Evolutionary conservation across 352 stramenopile genomes (phyloP).

Genomic region (Phytophthora colocasiae): DNA sequence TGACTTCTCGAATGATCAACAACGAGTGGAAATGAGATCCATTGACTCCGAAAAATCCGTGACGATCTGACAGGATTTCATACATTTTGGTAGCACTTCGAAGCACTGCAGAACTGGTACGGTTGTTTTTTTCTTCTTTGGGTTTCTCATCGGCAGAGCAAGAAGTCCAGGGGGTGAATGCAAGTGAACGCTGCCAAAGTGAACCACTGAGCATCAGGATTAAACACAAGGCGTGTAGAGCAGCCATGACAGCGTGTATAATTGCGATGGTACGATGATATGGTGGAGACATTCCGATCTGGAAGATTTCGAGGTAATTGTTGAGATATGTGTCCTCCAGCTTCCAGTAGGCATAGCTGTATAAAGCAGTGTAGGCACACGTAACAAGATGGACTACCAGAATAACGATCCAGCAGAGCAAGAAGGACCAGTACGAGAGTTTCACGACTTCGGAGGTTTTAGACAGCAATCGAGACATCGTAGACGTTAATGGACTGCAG

Average conservation of each 20-base stretch:
- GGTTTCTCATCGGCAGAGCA: background rate
- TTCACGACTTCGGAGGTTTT: constrained; percentile 2
- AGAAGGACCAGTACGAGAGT: constrained; percentile 14
- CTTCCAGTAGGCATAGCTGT: background rate
- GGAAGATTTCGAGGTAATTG: constrained; percentile 10
- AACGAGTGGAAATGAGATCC: constrained; percentile 30
- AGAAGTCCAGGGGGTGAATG: constrained; percentile 12
- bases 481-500: no score
- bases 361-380: background rate
- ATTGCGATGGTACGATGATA: constrained; percentile 20
- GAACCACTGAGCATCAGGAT: constrained; percentile 16
- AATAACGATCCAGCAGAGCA: constrained; percentile 24
- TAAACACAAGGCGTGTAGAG: constrained; percentile 21
- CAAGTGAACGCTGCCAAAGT: constrained; percentile 9
- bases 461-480: no score
- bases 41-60: constrained; percentile 29
- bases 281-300: constrained; percentile 17
- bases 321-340: constrained; percentile 6
- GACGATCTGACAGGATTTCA: constrained; percentile 1
- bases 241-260: constrained; percentile 19
- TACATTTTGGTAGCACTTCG: constrained; percentile 1
- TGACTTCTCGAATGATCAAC: constrained; percentile 21
- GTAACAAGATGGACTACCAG: constrained; percentile 9
- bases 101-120: background rate
- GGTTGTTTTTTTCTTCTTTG: background rate